These are phyloP conservation scores for Pseudogymnoascus sp. DNA, from an alignment of 2,329 filamentous ascomycete species.

Conservation along the genomic window DNA sequence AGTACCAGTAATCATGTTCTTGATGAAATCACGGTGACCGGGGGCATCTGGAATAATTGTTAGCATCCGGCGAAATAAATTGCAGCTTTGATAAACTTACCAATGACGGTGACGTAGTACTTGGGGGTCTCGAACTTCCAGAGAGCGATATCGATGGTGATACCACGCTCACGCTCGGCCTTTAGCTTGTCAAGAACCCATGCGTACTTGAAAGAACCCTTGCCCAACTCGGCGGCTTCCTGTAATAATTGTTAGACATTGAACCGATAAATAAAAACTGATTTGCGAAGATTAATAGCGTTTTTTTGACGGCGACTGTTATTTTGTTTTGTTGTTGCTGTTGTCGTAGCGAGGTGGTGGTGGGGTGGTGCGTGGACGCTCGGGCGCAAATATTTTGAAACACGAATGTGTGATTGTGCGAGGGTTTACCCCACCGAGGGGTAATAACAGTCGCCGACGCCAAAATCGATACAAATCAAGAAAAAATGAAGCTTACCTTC, in stretches of 20 bases:
- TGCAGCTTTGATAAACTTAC: constrained; percentile 41
- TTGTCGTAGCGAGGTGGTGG: constrained; percentile 14
- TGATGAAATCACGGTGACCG: constrained; percentile 99
- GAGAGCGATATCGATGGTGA: constrained; percentile 99
- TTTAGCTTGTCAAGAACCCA: constrained; percentile 99
- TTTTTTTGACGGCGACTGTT: constrained; percentile 8
- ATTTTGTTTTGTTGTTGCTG: constrained; percentile 11
- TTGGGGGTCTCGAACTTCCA: constrained; percentile 99
- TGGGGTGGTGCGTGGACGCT: constrained; percentile 13
- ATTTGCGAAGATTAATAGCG: background rate
- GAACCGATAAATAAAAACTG: background rate
- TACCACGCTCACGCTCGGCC: constrained; percentile 99
- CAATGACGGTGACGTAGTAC: constrained; percentile 97
- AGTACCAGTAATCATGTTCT: constrained; percentile 99
- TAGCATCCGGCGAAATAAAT: background rate
- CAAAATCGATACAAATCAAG: constrained; percentile 11
- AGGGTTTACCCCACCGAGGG: constrained; percentile 27
- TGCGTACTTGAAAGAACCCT: constrained; percentile 99
- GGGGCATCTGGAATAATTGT: constrained; percentile 63
- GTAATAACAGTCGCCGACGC: constrained; percentile 24
- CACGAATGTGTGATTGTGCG: constrained; percentile 23
- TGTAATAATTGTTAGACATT: constrained; percentile 34
- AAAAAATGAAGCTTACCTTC: constrained; percentile 62
- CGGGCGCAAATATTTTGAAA: constrained; percentile 14
- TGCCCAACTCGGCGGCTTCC: constrained; percentile 98